Evolutionary conservation across 441 rosid species (phyloP), one percentile per base, ranked within the genome.

Genomic region (Adansonia grandidieri): DNA sequence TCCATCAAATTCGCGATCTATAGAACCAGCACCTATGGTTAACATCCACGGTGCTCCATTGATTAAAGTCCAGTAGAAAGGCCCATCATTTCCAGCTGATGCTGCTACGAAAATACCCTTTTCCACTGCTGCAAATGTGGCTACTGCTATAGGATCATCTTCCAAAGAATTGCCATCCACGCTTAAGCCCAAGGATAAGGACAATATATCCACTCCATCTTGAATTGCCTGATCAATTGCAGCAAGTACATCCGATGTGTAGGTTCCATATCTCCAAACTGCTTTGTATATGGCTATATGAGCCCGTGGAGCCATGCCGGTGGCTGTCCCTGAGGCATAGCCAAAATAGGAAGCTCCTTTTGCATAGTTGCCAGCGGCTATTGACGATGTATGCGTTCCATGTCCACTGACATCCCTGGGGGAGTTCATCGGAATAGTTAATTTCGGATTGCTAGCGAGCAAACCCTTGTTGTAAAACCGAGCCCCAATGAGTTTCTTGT

Each of bases 301-400:
- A 54, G 87, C 85, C 4, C 69, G 20, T 11, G 82, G 84, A 22
- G 85, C 85, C 6, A 85, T 20, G 9, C 85, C 85, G 20, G 20
- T 78, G 6, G 85, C 85, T 54, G 80, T 78, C 11, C 87, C 85
- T 0, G 47, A 24, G 0, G 85, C 84, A 13, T 76, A 85, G 20
- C 85, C 85, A n/a, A 80, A 85, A 15, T 78, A 78, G 65, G 77
- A 62, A 4, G 3, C 82, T 1, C 78, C 81, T 0, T 13, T 13
- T 48, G 81, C 85, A 6, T 11, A 15, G 64, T 75, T 68, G 6
- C 89, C 91, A 5, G 91, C 89, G 24, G 87, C 88, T 2, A 86
- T 88, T 10, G 89, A 88, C 50, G 88, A 85, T 17, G 88, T 85
- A 71, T 88, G 88, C 6, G 87, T 82, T 22, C 91, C 86, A 45